Evolutionary conservation across 129 eudicot genomes (phyloP), one percentile per base, ranked within the genome.

Genomic region (Rutidosis leptorrhynchoides): DNA sequence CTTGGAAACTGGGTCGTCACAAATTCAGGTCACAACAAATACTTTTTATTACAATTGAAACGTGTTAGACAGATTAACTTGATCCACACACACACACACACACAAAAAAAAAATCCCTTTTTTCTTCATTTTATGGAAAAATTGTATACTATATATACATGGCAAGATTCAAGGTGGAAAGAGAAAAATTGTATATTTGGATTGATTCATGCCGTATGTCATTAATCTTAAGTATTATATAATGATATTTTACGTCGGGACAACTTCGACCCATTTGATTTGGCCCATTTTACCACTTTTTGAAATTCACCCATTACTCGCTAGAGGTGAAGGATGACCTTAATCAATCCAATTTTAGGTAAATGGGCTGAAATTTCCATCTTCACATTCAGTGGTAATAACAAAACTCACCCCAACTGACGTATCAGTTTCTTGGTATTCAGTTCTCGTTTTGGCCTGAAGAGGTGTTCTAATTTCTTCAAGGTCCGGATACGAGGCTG

Each of bases 401-500:
- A 76, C 40, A 6, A 17, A n/a, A 62, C 55, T 61, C 82, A 87
- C 96, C 84, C 95, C 92, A 55, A 42, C 65, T 52, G 84, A 77
- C 35, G 82, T 71, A 69, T 73, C 76, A 58, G 89, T 54, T 51
- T 83, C 81, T 40, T 35, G 74, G 72, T 61, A 65, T 20, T 48
- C 70, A 46, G 73, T 53, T 70, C 53, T 63, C 66, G 57, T 80
- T 71, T 65, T 66, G 59, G 77, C 71, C 68, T 72, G 78, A 68
- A 76, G 72, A 67, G 59, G 68, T 68, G 88, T 64, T 68, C 79
- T 73, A 57, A 68, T 56, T 69, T 76, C 65, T 78, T 77, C 88
- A 65, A 90, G 96, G 64, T 90, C 97, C 4, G 97, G 97, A 83
- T 87, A 90, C 10, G 97, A 87, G 74, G 97, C 90, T 62, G 97